These are phyloP conservation scores for Solanum habrochaites DNA, from an alignment of 257 asterid species.

Conservation along the genomic window DNA sequence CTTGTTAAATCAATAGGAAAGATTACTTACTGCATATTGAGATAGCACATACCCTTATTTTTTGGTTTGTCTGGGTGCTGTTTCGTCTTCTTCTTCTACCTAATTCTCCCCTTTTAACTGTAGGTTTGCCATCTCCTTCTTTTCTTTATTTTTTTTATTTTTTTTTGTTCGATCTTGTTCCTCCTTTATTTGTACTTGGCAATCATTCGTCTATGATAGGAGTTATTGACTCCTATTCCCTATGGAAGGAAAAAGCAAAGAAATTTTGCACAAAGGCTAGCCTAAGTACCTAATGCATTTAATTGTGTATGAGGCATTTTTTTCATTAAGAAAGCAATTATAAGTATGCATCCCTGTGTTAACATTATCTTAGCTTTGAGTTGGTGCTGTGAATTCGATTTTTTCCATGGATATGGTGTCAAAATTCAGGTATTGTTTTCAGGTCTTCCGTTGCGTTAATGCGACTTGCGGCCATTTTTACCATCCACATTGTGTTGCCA, in stretches of 20 bases:
- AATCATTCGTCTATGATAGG: not conserved
- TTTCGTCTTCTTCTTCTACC: not conserved
- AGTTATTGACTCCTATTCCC: not conserved
- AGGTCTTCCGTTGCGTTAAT: slow-evolving; percentile 84
- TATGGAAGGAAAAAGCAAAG: not conserved
- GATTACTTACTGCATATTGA: not conserved
- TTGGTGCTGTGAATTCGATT: not conserved
- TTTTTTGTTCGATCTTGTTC: not conserved
- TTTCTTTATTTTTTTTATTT: not conserved
- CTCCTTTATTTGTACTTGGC: not conserved
- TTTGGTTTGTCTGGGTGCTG: not conserved
- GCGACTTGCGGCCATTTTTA: slow-evolving; percentile 89
- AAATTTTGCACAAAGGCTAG: not conserved
- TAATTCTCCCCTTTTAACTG: not conserved
- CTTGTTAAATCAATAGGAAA: not conserved
- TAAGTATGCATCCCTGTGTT: not conserved
- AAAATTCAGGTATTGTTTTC: slow-evolving; percentile 4
- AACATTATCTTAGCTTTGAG: not conserved
- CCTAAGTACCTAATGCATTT: not conserved
- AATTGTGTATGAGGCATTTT: not conserved
- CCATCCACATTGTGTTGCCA: slow-evolving; percentile 79
- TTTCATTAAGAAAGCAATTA: not conserved
- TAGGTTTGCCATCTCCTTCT: not conserved
- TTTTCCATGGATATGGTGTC: not conserved
- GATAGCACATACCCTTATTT: not conserved